Base-by-base conservation (phyloP, 805 yeast species). In the Lipomyces lipofer region DNA sequence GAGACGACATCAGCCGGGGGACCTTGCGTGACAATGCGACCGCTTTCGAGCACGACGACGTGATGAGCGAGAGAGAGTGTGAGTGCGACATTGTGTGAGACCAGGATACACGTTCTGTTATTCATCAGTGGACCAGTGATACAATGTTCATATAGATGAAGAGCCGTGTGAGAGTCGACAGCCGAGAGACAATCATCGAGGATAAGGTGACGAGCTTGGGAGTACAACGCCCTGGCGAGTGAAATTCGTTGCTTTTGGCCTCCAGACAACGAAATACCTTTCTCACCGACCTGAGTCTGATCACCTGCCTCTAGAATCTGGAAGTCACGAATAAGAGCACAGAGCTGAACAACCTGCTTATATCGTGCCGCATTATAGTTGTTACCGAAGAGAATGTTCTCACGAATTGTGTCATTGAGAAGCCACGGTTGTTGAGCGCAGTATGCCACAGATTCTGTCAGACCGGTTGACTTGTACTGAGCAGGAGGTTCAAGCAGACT, bases 181-280 rank as follows among this genome's bases (percentile, higher is more conserved):
- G 99, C 99, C 69, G 95, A 85, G 66, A 92, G 78, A 75, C 98
- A 92, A 71, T 92, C 99, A 73, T 92, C 99, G 44, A 92, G 75
- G 60, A 92, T 72, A 40, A 94, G 78, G 67, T 87, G 89, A 56
- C 84, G 82, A 0, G 97, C 85, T 64, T 81, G 80, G 1, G 96
- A 90, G 69, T 92, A 92, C 61, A 92, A 74, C 0, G 98, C 97
- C 69, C 99, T 82, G 1, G 99, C 99, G 53, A 92, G 76, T 0
- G 97, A 90, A 33, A 92, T 92, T 71, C 98, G 83, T 73, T 94
- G 98, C 68, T 94, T 94, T 73, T 92, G 99, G 54, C 99, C 99
- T 63, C 99, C 99, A 17, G 97, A 90, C 53, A 92, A 76, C 0
- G 97, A 85, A 52, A 92, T 89, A 70, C 99, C 99, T 74, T 94